These are phyloP conservation scores for Amanita fuliginea DNA, from an alignment of 768 basidiomycete species.

Conservation along the genomic window DNA sequence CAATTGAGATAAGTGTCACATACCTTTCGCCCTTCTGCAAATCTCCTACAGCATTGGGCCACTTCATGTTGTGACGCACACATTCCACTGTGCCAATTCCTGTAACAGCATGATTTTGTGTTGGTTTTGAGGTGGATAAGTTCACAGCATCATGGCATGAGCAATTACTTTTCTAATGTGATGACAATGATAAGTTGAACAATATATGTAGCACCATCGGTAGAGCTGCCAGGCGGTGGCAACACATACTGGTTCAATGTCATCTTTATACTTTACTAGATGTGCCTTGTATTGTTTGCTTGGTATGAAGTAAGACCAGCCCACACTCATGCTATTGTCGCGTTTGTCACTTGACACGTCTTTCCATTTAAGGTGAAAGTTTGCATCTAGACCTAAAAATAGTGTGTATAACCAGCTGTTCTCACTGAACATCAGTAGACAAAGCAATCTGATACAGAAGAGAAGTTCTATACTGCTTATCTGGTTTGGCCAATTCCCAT, in stretches of 20 bases:
- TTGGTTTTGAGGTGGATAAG: slow-evolving; percentile 2
- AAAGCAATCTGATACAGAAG: neutral
- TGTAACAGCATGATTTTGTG: slow-evolving; percentile 5
- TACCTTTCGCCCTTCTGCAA: slow-evolving; percentile 2
- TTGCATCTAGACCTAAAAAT: slow-evolving; percentile 11
- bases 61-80: slow-evolving; percentile 5
- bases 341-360: slow-evolving; percentile 9
- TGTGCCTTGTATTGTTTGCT: slow-evolving; percentile 3
- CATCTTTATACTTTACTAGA: slow-evolving; percentile 3
- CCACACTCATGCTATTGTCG: slow-evolving; percentile 11
- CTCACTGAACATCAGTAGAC: neutral
- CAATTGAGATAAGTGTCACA: neutral
- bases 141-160: slow-evolving; percentile 5
- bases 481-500: neutral
- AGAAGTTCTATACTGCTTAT: neutral
- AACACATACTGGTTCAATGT: slow-evolving; percentile 6
- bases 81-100: slow-evolving; percentile 7
- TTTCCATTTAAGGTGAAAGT: slow-evolving; percentile 11
- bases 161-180: slow-evolving; percentile 2
- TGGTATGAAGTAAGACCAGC: slow-evolving; percentile 13
- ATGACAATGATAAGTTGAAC: too few species aligned
- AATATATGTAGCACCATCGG: too few species aligned
- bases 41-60: slow-evolving; percentile 3
- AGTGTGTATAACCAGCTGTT: slow-evolving; percentile 10
- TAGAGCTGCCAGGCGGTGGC: neutral